Evolutionary conservation across 2,329 filamentous ascomycete species (phyloP).

Genomic region (Aspergillus uvarum): DNA sequence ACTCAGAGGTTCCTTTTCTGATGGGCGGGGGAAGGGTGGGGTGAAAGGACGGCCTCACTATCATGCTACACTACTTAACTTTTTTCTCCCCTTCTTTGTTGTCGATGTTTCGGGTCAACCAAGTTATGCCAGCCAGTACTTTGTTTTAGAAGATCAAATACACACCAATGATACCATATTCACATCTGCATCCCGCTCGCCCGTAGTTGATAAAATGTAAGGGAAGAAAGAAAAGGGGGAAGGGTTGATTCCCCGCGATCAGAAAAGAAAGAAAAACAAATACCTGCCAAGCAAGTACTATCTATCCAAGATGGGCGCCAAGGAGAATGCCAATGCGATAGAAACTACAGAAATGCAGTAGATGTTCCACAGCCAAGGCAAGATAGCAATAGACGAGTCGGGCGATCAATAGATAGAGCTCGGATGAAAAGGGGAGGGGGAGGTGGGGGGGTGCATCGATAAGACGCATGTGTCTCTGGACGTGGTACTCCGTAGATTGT

Average conservation of each 20-base stretch:
- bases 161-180: conserved; percentile 11
- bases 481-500: too few relatives aligned
- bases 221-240: too few relatives aligned
- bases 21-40: not conserved
- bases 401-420: not conserved
- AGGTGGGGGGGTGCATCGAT: too few relatives aligned
- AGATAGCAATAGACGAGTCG: not conserved
- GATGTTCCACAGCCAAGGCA: conserved; percentile 17
- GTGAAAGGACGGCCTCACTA: not conserved
- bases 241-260: not conserved
- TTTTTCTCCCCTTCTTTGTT: not conserved
- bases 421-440: too few relatives aligned
- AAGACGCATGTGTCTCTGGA: too few relatives aligned
- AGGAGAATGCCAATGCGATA: conserved; percentile 16
- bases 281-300: conserved; percentile 11
- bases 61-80: not conserved
- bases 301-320: conserved; percentile 12
- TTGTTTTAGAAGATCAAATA: not conserved
- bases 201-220: too few relatives aligned
- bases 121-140: not conserved
- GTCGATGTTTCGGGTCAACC: not conserved
- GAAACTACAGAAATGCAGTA: conserved; percentile 5
- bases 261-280: conserved; percentile 2
- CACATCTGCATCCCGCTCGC: not conserved
- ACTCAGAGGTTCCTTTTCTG: not conserved